Percentiles rank a stretch among this genome's conserved stretches.
Conservation (phyloP, 2,329 filamentous ascomycete genomes). For the Xylaria sp. region DNA sequence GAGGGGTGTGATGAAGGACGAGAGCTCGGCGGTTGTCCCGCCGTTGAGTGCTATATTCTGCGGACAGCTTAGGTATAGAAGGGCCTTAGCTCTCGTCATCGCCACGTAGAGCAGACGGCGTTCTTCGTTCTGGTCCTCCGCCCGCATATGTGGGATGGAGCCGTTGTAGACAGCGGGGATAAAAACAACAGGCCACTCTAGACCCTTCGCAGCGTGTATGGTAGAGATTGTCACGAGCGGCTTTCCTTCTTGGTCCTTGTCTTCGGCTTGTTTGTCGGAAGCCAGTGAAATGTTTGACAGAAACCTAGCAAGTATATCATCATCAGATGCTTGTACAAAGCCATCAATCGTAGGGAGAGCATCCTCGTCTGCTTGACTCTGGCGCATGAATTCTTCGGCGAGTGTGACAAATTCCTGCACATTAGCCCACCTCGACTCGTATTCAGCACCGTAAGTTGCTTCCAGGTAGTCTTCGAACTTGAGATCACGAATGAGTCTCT, state of each 20-base stretch:
- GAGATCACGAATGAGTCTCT: constrained; percentile 70
- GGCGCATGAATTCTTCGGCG: constrained; percentile 74
- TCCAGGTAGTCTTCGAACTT: constrained; percentile 80
- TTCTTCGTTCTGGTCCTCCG: constrained; percentile 89
- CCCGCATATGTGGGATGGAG: constrained; percentile 86
- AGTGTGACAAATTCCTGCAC: constrained; percentile 87
- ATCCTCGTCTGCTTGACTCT: constrained; percentile 61
- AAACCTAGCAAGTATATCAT: constrained; percentile 76
- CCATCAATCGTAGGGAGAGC: constrained; percentile 75
- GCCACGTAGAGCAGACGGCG: constrained; percentile 91
- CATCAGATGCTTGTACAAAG: constrained; percentile 74
- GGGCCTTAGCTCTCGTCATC: constrained; percentile 90
- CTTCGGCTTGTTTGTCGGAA: constrained; percentile 76
- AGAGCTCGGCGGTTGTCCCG: constrained; percentile 67
- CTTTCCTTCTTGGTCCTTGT: constrained; percentile 65
- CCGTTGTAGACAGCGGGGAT: constrained; percentile 90
- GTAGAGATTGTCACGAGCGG: constrained; percentile 89
- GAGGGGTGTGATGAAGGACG: constrained; percentile 73
- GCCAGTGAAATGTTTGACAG: constrained; percentile 92
- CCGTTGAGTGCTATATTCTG: constrained; percentile 70
- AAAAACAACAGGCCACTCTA: constrained; percentile 97
- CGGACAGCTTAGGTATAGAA: constrained; percentile 88
- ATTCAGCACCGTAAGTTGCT: constrained; percentile 72
- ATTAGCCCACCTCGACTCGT: constrained; percentile 86
- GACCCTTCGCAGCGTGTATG: constrained; percentile 93